Conservation (phyloP, 2,329 filamentous ascomycete genomes). For the Calonectria hawksworthii region DNA sequence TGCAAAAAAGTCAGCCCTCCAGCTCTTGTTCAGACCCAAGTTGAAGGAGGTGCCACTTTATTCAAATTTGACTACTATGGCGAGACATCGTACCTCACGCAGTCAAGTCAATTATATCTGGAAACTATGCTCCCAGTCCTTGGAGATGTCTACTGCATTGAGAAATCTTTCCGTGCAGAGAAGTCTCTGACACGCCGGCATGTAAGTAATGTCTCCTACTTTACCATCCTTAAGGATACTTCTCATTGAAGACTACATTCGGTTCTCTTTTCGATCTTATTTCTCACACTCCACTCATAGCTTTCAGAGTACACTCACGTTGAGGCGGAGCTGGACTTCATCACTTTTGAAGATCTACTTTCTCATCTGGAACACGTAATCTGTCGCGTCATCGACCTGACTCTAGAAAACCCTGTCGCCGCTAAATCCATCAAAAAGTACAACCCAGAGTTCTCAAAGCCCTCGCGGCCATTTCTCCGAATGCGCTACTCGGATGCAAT, state of each 20-base stretch:
- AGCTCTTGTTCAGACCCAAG: conserved; percentile 93
- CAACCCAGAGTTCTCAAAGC: conserved; percentile 90
- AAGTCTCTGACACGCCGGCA: conserved; percentile 95
- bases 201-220: conserved; percentile 35
- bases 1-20: conserved; percentile 90
- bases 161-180: conserved; percentile 98
- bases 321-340: conserved; percentile 85
- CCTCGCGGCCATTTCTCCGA: conserved; percentile 88
- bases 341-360: conserved; percentile 91
- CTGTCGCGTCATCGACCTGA: conserved; percentile 85
- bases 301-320: neutral
- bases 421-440: conserved; percentile 83
- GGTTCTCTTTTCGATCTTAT: neutral
- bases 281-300: neutral
- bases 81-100: conserved; percentile 92
- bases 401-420: conserved; percentile 80
- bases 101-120: conserved; percentile 97
- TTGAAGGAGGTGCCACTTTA: conserved; percentile 92
- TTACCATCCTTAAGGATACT: neutral
- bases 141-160: conserved; percentile 97
- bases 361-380: conserved; percentile 88
- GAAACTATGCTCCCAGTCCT: conserved; percentile 93
- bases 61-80: conserved; percentile 93
- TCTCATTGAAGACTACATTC: neutral
- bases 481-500: conserved; percentile 98